A percentile compares a stretch with the other conserved stretches of the same genome.
Conservation (phyloP, 192 early-diverging fungal genomes). For the Backusella psychrophila region DNA sequence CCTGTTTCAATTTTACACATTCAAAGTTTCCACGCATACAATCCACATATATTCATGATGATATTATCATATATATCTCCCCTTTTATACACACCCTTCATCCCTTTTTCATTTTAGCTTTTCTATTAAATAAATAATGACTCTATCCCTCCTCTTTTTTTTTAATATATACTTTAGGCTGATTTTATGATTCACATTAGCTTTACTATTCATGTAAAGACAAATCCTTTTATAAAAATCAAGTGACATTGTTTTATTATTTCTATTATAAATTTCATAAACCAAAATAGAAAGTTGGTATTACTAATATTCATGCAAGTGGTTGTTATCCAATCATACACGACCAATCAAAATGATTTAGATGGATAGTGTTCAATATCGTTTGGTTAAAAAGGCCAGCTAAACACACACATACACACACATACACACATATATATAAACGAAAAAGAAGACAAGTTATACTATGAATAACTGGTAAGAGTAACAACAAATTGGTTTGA, state of each 20-base stretch:
- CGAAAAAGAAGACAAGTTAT: not conserved
- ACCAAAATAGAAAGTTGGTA: not conserved
- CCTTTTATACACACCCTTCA: not conserved
- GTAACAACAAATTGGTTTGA: not conserved
- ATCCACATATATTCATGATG: not conserved
- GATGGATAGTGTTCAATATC: not conserved
- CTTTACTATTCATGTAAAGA: no score
- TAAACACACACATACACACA: not conserved
- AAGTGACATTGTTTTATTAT: not conserved
- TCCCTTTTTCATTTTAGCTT: not conserved
- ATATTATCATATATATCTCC: not conserved
- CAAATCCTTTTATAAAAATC: no score
- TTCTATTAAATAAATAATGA: not conserved
- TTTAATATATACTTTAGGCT: not conserved
- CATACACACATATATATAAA: not conserved
- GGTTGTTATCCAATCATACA: not conserved
- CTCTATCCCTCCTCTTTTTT: not conserved
- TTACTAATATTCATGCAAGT: not conserved
- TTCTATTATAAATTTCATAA: not conserved
- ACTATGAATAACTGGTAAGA: not conserved
- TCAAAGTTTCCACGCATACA: not conserved
- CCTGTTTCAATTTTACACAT: not conserved
- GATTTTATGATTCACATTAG: no score
- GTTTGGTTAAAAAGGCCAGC: not conserved
- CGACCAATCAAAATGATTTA: not conserved